Evolutionary conservation across 768 basidiomycete species (phyloP).

Genomic region (Xerocomellus chrysenteron): DNA sequence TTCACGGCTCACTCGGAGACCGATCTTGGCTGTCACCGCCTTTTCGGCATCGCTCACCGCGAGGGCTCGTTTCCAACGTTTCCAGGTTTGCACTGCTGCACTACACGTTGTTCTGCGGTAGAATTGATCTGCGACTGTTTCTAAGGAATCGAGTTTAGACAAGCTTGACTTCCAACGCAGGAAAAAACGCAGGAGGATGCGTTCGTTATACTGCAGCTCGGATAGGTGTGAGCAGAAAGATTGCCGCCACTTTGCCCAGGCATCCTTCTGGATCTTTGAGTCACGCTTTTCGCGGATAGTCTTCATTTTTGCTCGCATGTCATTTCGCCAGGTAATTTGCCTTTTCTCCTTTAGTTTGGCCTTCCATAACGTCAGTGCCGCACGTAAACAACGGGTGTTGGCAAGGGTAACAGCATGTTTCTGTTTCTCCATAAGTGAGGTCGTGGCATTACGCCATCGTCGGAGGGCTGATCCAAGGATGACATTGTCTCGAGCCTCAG

Average conservation of each 20-base stretch:
- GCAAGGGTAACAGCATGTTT: conserved; percentile 45
- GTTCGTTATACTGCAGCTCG: conserved; percentile 48
- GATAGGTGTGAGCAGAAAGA: conserved; percentile 51
- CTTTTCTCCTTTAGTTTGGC: conserved; percentile 50
- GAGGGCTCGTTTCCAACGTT: conserved; percentile 52
- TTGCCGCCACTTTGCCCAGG: conserved; percentile 69
- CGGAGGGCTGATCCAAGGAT: conserved; percentile 57
- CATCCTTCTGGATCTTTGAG: conserved; percentile 49
- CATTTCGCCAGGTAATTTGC: conserved; percentile 60
- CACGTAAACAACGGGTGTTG: conserved; percentile 43
- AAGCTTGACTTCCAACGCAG: conserved; percentile 53
- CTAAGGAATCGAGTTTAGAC: conserved; percentile 41
- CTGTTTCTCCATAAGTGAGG: conserved; percentile 38
- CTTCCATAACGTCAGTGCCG: conserved; percentile 53
- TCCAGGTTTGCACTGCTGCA: conserved; percentile 46
- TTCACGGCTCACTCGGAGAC: conserved; percentile 47
- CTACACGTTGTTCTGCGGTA: conserved; percentile 38
- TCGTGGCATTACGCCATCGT: conserved; percentile 54
- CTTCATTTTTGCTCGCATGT: conserved; percentile 73
- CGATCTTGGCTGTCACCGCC: conserved; percentile 42
- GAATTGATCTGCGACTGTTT: conserved; percentile 51
- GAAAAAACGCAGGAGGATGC: conserved; percentile 44
- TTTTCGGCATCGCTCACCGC: conserved; percentile 47
- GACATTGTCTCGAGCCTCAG: conserved; percentile 64
- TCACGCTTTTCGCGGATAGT: conserved; percentile 57